Evolutionary conservation across 192 early-diverging fungal species (phyloP), one percentile per base, ranked within the genome.

Genomic region (Backusella tuberculispora): DNA sequence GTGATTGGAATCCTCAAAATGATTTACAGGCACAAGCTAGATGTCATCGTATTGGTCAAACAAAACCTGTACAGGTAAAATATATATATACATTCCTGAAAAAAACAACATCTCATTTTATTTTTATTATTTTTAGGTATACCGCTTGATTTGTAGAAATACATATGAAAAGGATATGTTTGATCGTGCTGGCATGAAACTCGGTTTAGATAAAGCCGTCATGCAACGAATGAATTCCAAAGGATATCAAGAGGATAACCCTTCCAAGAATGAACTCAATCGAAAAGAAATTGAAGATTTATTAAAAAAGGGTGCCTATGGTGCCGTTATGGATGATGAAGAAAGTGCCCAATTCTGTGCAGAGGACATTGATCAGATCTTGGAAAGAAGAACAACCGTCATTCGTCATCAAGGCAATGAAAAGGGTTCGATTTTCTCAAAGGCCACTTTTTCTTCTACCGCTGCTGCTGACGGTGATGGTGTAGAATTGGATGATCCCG

Each of bases 111-210:
- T 21, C 40, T 53, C 38, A 43, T 26, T 43, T 26, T 21, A 13
- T 60, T 9, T 42, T 15, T n/a, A n/a, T n/a, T n/a, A n/a, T 38
- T 50, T 34, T 24, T 60, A 60, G 53, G 85, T 86, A 48, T 91
- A 87, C 66, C 88, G 93, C 17, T 81, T 96, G 6, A 88, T 96
- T 21, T 94, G 91, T n/a, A 80, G 90, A n/a, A 94, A 96, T 66
- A 95, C 95, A 3, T 95, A 95, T 74, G 95, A 96, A 78, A 91
- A 92, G 29, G 93, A 94, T 34, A 96, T 96, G 93, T 95, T 96
- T 88, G 94, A 95, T 75, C 84, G 91, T 15, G 95, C 95, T 0
- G 93, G 93, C 38, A 86, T 95, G 88, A 96, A 96, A 71, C 87
- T 96, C 7, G 95, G 93, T 41, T 74, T 96, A 15, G 95, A 96